These are phyloP conservation scores for Pythium apleroticum DNA, from an alignment of 352 stramenopile genomes.

Conservation along the genomic window DNA sequence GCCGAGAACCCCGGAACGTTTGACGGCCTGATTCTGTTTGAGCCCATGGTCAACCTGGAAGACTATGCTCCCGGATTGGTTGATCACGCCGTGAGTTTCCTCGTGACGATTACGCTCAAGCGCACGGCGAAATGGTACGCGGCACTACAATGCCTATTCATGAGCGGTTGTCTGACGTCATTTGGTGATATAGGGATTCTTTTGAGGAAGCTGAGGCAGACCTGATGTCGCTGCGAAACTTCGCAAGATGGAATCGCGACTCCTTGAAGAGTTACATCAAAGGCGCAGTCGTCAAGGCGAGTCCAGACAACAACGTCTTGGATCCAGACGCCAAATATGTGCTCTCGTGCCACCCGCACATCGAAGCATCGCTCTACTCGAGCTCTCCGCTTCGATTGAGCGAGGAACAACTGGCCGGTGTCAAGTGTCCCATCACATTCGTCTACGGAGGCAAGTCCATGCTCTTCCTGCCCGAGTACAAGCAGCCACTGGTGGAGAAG, in stretches of 20 bases:
- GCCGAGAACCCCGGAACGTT: slow-evolving; percentile 37
- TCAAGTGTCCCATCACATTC: slow-evolving; percentile 33
- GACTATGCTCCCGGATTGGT: neutral
- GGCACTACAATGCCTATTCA: no score
- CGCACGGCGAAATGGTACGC: slow-evolving; percentile 2
- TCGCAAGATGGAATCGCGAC: slow-evolving; percentile 40
- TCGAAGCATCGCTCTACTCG: slow-evolving; percentile 43
- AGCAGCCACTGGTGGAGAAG: slow-evolving; percentile 14
- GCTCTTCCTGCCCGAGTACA: slow-evolving; percentile 34
- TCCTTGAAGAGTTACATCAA: slow-evolving; percentile 30
- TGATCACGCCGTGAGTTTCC: neutral
- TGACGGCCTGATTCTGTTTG: slow-evolving; percentile 43
- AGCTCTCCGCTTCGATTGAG: slow-evolving; percentile 31
- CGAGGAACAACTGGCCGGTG: slow-evolving; percentile 29
- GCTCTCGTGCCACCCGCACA: slow-evolving; percentile 31
- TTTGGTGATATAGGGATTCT: slow-evolving; percentile 9
- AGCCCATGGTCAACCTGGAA: slow-evolving; percentile 35
- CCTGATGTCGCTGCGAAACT: slow-evolving; percentile 37
- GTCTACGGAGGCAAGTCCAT: slow-evolving; percentile 50
- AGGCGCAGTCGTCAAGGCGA: slow-evolving; percentile 38
- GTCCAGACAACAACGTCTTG: slow-evolving; percentile 17
- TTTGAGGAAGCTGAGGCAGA: slow-evolving; percentile 17
- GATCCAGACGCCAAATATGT: slow-evolving; percentile 4
- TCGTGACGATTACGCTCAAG: slow-evolving; percentile 17
- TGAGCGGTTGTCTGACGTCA: no score